Evolutionary conservation across 2,329 filamentous ascomycete species (phyloP).

Genomic region (Microcyclosporella mali): DNA sequence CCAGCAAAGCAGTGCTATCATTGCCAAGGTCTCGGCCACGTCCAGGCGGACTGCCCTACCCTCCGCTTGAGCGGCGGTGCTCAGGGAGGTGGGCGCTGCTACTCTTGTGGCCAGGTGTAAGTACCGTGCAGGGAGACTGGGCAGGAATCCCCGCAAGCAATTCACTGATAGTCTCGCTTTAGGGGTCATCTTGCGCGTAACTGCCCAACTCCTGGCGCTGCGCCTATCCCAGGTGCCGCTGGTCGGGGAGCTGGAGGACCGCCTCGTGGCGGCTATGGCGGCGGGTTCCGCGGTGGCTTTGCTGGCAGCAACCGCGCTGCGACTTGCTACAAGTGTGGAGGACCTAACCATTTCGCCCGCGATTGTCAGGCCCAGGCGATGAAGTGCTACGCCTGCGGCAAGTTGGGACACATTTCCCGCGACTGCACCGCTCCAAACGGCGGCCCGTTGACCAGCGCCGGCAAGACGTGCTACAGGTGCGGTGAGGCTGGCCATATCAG

Average conservation of each 20-base stretch:
- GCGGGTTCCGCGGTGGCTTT: constrained; percentile 65
- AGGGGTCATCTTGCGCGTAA: constrained; percentile 82
- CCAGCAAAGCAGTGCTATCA: constrained; percentile 98
- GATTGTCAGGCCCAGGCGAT: constrained; percentile 98
- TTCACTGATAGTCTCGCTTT: no score
- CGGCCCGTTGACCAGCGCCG: constrained; percentile 79
- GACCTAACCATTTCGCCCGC: constrained; percentile 95
- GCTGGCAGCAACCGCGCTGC: constrained; percentile 59
- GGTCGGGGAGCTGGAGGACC: constrained; percentile 56
- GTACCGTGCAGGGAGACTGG: no score
- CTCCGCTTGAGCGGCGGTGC: constrained; percentile 79
- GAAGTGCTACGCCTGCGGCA: constrained; percentile 97
- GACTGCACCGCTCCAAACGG: constrained; percentile 97
- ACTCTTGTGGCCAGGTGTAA: constrained; percentile 79
- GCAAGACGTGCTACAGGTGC: constrained; percentile 98
- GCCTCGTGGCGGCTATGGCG: constrained; percentile 64
- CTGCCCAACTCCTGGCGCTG: constrained; percentile 69
- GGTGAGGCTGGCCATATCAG: constrained; percentile 94
- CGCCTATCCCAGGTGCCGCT: constrained; percentile 45
- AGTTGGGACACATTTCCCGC: constrained; percentile 85
- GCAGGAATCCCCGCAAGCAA: no score
- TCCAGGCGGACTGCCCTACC: constrained; percentile 97
- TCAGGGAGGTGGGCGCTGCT: constrained; percentile 75
- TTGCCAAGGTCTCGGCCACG: constrained; percentile 95
- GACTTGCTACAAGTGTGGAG: constrained; percentile 65